phyloP scores from a whole-genome alignment of 768 basidiomycete genomes.

The Asterophora lycoperdoides region DNA sequence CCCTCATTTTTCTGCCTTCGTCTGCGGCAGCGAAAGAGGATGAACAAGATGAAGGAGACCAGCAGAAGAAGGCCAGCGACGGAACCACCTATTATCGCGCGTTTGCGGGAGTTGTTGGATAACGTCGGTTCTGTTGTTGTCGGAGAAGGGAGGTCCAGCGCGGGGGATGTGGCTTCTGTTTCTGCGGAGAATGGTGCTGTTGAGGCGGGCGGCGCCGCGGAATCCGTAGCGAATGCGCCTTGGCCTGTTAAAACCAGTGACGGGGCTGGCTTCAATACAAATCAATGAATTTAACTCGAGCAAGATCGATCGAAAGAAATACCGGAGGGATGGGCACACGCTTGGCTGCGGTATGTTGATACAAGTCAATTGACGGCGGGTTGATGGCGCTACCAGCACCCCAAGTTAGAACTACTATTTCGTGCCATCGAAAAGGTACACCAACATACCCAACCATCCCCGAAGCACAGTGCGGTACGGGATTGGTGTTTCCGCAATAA shows the following conservation, averaged over 20 bases:
- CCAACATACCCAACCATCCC: conserved; percentile 38
- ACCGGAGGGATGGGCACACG: conserved; percentile 21
- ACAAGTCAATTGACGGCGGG: conserved; percentile 25
- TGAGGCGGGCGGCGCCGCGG: conserved; percentile 10
- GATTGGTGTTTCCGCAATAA: conserved; percentile 33
- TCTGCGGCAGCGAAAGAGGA: conserved; percentile 7
- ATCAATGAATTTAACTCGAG: background rate
- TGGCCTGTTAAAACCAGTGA: conserved; percentile 25
- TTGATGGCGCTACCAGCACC: conserved; percentile 31
- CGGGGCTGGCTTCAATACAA: conserved; percentile 21
- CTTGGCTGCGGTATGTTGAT: conserved; percentile 25
- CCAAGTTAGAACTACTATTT: background rate
- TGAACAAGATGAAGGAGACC: conserved; percentile 5
- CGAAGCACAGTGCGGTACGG: conserved; percentile 31
- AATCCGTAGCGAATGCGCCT: conserved; percentile 30
- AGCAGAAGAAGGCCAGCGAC: conserved; percentile 17
- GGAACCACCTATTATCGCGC: conserved; percentile 21
- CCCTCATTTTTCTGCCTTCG: conserved; percentile 5
- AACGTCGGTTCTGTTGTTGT: conserved; percentile 1
- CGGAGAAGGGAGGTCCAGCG: background rate
- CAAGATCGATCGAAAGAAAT: conserved; percentile 5
- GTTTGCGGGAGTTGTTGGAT: background rate
- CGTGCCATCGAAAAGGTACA: background rate
- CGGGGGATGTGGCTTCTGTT: conserved; percentile 5
- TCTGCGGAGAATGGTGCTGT: conserved; percentile 2